phyloP scores from a whole-genome alignment of 2,329 filamentous ascomycete species.

The Neonectria neomacrospora region DNA sequence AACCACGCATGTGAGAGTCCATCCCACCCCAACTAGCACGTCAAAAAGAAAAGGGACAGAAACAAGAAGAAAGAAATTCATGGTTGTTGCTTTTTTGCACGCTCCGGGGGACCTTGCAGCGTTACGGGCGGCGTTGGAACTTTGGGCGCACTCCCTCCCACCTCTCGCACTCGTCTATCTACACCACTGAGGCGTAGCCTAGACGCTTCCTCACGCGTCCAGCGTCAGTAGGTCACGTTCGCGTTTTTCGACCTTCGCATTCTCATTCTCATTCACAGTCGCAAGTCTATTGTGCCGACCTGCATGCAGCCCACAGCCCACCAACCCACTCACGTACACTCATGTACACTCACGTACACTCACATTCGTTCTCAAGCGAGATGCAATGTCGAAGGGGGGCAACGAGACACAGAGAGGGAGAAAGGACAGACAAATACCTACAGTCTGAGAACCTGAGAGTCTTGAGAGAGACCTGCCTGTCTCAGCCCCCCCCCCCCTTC shows the following conservation, averaged over 20 bases:
- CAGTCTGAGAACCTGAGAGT: neutral
- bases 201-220: neutral
- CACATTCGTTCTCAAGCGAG: constrained; percentile 18
- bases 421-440: neutral
- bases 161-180: neutral
- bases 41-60: constrained; percentile 1
- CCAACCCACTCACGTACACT: neutral
- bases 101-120: neutral
- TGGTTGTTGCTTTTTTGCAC: neutral
- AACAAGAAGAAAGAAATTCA: neutral
- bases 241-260: neutral
- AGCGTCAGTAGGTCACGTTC: neutral
- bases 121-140: neutral
- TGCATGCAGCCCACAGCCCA: constrained; percentile 5
- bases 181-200: neutral
- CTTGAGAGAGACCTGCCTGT: constrained; percentile 36
- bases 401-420: constrained; percentile 5
- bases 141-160: neutral
- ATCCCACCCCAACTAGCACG: neutral
- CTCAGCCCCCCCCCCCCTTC: constrained; percentile 47
- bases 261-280: neutral
- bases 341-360: neutral
- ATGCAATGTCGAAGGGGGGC: neutral
- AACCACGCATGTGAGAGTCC: neutral
- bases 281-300: neutral